Evolutionary conservation across 2,329 filamentous ascomycete genomes (phyloP).

Genomic region (Hypoxylon sp.): DNA sequence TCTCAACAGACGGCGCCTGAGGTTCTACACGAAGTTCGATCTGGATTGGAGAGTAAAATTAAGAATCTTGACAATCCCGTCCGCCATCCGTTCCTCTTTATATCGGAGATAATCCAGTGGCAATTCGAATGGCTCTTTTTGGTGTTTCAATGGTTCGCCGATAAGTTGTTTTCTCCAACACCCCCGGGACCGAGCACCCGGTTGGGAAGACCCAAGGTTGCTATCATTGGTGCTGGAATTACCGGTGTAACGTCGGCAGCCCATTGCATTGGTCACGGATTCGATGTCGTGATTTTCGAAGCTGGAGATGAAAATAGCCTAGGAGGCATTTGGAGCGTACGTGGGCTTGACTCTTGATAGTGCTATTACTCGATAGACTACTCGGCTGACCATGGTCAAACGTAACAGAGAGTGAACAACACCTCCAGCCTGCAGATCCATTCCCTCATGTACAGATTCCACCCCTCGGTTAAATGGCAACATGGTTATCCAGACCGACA

Average conservation of each 20-base stretch:
- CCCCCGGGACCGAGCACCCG: constrained; percentile 73
- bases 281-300: constrained; percentile 86
- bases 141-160: constrained; percentile 72
- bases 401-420: constrained; percentile 78
- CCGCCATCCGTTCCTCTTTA: constrained; percentile 70
- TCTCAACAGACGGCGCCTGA: constrained; percentile 17
- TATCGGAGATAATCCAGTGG: constrained; percentile 77
- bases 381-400: background rate
- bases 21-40: constrained; percentile 10
- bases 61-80: constrained; percentile 57
- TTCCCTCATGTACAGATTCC: constrained; percentile 89
- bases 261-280: constrained; percentile 88
- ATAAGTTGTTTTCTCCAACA: constrained; percentile 76
- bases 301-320: constrained; percentile 75
- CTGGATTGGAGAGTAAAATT: constrained; percentile 16
- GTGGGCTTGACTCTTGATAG: constrained; percentile 46
- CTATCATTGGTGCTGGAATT: constrained; percentile 79
- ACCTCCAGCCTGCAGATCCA: constrained; percentile 88
- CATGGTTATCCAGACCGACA: constrained; percentile 82
- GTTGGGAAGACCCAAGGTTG: constrained; percentile 75
- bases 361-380: background rate
- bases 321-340: constrained; percentile 85
- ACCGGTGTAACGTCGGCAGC: constrained; percentile 84
- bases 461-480: constrained; percentile 82
- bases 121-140: constrained; percentile 27